Evolutionary conservation across 1,284 basidiomycete genomes (phyloP), one percentile per base, ranked within the genome.

Genomic region (Trichosporon sp.): DNA sequence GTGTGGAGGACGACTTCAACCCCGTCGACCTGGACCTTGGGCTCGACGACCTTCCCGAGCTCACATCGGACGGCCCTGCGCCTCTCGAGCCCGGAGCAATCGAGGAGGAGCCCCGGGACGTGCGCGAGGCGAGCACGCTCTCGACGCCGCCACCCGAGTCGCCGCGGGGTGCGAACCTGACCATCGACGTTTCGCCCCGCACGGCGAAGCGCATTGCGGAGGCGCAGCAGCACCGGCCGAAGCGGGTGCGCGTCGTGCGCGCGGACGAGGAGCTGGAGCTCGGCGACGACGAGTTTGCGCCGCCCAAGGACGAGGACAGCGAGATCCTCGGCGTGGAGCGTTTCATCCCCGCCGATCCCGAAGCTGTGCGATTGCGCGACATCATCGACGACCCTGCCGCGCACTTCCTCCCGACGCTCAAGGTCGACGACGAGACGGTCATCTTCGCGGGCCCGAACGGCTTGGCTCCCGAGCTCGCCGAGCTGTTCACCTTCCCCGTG

Each of bases 341-440:
- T 65, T 95, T 90, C 80, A 88, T 97, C 62, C 92, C 93, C 6
- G 88, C 90, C 32, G 93, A 93, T 12, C 85, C 91, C 1, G 86
- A 91, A 65, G 88, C 93, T 65, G 89, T 93, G 86, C 89, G 90
- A 25, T 86, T 96, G 9, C 86, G 92, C 65, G 89, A 92, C 77
- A 93, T 96, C 75, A 89, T 91, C 42, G 88, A 90, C 27, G 92
- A 97, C 76, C 94, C 94, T 15, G 84, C 92, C 2, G 85, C 89
- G 2, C 90, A 95, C 79, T 95, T 96, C 84, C 83, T 95, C 64
- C 93, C 94, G 1, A 92, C 89, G 1, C 85, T 87, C 44, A 90
- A 89, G 5, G 85, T 89, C 8, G 87, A 88, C 58, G 90, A 89
- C 18, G 88, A 88, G 12, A 80, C 82, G 5, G 90, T 89, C 82